A percentile compares a stretch with the other conserved stretches of the same genome.
phyloP scores from a whole-genome alignment of 2,329 filamentous ascomycete genomes.

The Pseudocercospora fijiensis region DNA sequence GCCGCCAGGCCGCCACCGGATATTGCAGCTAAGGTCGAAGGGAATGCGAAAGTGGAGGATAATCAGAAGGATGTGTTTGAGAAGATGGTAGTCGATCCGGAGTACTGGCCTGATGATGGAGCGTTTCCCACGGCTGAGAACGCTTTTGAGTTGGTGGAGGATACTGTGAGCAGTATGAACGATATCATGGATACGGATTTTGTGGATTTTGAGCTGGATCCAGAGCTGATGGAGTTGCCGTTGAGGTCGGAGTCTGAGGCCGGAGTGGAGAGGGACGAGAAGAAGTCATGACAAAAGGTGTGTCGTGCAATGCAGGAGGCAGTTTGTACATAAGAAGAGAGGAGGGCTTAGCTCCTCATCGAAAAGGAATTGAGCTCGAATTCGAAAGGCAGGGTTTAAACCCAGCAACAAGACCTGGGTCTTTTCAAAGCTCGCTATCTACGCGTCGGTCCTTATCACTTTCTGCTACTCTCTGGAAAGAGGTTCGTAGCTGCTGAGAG shows the following conservation, averaged over 20 bases:
- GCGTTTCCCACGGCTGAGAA: not conserved
- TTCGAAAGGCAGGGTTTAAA: no score
- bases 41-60: not conserved
- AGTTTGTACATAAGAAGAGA: not conserved
- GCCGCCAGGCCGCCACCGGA: constrained; percentile 8
- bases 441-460: not conserved
- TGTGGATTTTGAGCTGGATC: not conserved
- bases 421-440: no score
- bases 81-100: constrained; percentile 16
- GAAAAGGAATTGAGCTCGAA: not conserved
- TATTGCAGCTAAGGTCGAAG: constrained; percentile 15
- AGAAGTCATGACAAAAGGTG: not conserved
- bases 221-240: not conserved
- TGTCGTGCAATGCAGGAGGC: not conserved
- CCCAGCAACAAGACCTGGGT: no score
- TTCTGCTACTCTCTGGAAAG: constrained; percentile 6
- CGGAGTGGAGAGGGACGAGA: not conserved
- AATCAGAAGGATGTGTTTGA: constrained; percentile 15
- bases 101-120: constrained; percentile 17
- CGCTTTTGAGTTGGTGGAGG: not conserved
- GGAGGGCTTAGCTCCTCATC: not conserved
- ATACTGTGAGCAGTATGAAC: not conserved
- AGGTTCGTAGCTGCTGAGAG: constrained; percentile 7
- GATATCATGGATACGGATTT: not conserved
- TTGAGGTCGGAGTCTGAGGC: not conserved